phyloP scores from a whole-genome alignment of 1,139 yeast genomes.

The Nakaseomyces nivariensis region DNA sequence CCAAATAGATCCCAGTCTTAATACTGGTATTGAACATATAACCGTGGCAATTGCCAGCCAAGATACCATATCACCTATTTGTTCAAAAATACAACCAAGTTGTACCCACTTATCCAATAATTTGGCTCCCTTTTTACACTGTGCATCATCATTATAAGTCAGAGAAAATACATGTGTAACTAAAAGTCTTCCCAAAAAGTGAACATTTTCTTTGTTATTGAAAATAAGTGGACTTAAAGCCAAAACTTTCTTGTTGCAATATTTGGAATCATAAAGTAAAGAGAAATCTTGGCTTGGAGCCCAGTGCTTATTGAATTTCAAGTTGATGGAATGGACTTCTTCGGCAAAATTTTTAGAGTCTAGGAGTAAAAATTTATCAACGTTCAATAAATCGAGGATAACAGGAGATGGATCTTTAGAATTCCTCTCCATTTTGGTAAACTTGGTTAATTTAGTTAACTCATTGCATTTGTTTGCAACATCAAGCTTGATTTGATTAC shows the following conservation, averaged over 20 bases:
- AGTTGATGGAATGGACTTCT: slow-evolving; percentile 49
- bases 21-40: slow-evolving; percentile 71
- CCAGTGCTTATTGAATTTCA: slow-evolving; percentile 55
- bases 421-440: slow-evolving; percentile 6
- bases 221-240: slow-evolving; percentile 47
- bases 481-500: slow-evolving; percentile 35
- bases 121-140: slow-evolving; percentile 38
- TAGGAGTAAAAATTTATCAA: slow-evolving; percentile 36
- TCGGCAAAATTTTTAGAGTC: slow-evolving; percentile 43
- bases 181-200: slow-evolving; percentile 64
- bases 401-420: slow-evolving; percentile 6
- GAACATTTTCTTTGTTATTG: slow-evolving; percentile 57
- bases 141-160: slow-evolving; percentile 18
- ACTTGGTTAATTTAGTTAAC: slow-evolving; percentile 32
- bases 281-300: slow-evolving; percentile 61
- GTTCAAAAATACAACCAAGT: slow-evolving; percentile 68
- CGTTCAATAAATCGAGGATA: slow-evolving; percentile 14
- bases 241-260: slow-evolving; percentile 28
- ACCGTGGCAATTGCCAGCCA: slow-evolving; percentile 89
- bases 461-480: slow-evolving; percentile 35
- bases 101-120: slow-evolving; percentile 78
- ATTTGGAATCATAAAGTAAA: slow-evolving; percentile 40
- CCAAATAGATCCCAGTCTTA: slow-evolving; percentile 73
- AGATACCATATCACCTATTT: slow-evolving; percentile 84
- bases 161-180: slow-evolving; percentile 54